Evolutionary conservation across 208 protist species (phyloP), one percentile per base, ranked within the genome.

Genomic region (Trypanosoma platydactyli): DNA sequence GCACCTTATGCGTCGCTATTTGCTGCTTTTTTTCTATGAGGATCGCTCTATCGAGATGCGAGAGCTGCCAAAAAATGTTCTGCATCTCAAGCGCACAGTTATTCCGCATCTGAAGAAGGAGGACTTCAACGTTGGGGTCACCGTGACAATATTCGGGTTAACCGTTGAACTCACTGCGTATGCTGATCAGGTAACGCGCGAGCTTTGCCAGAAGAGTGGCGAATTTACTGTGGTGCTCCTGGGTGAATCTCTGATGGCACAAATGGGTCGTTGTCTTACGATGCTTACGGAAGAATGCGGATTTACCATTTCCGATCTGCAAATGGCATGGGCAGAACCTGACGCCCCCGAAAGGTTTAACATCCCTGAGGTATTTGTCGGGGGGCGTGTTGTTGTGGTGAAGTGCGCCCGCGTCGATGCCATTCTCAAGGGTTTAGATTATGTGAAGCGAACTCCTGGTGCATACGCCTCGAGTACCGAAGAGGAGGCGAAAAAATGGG

Each of bases 211-310:
- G 49, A 78, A 88, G 51, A 55, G 75, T 22, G 83, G 63, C 54
- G 90, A 96, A 59, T 60, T 25, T 13, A 93, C 90, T 29, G 70
- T 79, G 7, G 35, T 93, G 1, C 16, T 95, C 20, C 75, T 95
- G 9, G 78, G 76, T n/a, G 86, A 93, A 45, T 40, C 61, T 7
- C 64, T 77, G 25, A 81, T 94, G 11, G 35, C 68, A 12, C 62
- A 50, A 1, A 64, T 96, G 0, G 90, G 90, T 13, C 81, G 76
- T 45, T 89, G 76, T 72, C 58, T 96, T 25, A 71, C 85, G 6
- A 86, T 96, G 22, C 68, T 94, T 9, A 77, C 79, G 18, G 85
- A 94, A 76, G 87, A 96, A 75, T 92, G 84, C 54, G 77, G 81
- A 49, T 90, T 92, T 68, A 84, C 74, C 6, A 69, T 92, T 22